A percentile compares a stretch with the other conserved stretches of the same genome.
Conservation (phyloP, 345 rosid species). For the Populus deltoides region DNA sequence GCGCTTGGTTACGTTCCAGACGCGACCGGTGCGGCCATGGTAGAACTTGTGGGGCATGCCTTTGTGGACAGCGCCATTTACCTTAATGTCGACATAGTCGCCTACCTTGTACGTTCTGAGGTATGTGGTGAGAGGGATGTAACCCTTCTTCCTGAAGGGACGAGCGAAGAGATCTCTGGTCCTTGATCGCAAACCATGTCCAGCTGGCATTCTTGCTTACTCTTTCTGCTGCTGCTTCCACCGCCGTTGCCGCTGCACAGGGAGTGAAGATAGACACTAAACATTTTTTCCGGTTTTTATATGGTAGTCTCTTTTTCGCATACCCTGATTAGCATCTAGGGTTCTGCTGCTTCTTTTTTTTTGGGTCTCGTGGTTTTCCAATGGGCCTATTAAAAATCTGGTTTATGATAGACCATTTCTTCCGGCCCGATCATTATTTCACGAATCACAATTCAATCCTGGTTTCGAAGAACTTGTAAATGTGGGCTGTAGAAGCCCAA, state of each 20-base stretch:
- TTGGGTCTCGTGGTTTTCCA: neutral
- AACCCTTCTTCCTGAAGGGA: constrained; percentile 67
- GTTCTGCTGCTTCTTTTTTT: too few relatives aligned
- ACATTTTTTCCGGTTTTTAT: neutral
- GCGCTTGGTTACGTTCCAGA: constrained; percentile 73
- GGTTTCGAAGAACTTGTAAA: neutral
- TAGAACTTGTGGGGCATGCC: constrained; percentile 77
- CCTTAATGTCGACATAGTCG: constrained; percentile 16
- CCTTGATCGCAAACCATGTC: constrained; percentile 58
- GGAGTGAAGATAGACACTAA: accelerated
- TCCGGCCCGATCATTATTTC: neutral
- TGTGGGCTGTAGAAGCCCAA: neutral
- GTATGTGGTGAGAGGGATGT: constrained; percentile 57
- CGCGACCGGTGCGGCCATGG: constrained; percentile 68
- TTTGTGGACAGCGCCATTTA: constrained; percentile 36
- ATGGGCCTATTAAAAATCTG: neutral
- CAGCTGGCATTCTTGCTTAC: constrained; percentile 48
- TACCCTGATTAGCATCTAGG: neutral
- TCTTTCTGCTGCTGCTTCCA: neutral
- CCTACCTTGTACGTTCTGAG: constrained; percentile 59
- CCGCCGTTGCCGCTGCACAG: neutral
- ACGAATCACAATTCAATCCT: neutral
- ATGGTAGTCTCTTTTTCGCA: neutral
- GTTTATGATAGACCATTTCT: neutral
- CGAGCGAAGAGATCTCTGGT: constrained; percentile 60